These are phyloP conservation scores for Spiromastix sp. DNA, from an alignment of 2,329 filamentous ascomycete species.

Conservation along the genomic window DNA sequence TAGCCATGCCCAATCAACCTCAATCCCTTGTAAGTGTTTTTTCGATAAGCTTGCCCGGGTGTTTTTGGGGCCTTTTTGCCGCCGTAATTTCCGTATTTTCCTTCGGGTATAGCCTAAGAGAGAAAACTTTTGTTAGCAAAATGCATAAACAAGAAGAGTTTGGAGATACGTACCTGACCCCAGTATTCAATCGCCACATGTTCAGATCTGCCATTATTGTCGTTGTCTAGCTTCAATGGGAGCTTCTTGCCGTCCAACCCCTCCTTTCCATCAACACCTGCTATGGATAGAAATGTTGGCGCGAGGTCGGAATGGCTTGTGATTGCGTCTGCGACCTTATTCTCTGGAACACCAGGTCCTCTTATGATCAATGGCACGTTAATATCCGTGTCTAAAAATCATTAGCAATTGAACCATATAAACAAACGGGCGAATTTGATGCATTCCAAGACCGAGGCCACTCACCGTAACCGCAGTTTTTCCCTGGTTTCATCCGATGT, in stretches of 20 bases:
- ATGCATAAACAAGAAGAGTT: conserved; percentile 12
- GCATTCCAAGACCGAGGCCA: no score
- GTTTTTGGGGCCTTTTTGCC: no score
- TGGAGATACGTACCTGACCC: conserved; percentile 31
- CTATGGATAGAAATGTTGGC: conserved; percentile 46
- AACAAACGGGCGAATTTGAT: no score
- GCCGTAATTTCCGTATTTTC: no score
- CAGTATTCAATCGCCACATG: conserved; percentile 51
- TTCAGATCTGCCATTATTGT: conserved; percentile 32
- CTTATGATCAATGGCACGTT: conserved; percentile 50
- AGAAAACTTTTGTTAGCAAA: conserved; percentile 32
- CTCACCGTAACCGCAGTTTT: conserved; percentile 49
- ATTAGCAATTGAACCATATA: no score
- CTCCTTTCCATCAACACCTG: conserved; percentile 28
- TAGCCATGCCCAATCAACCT: conserved; percentile 46
- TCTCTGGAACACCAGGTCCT: conserved; percentile 44
- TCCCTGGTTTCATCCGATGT: conserved; percentile 48
- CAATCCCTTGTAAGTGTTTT: conserved; percentile 54
- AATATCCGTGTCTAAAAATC: no score
- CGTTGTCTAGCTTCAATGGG: conserved; percentile 23
- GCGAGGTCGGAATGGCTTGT: conserved; percentile 56
- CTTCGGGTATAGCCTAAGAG: no score
- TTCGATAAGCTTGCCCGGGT: no score
- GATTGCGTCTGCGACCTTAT: conserved; percentile 34
- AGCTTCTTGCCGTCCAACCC: conserved; percentile 51